Base-by-base conservation (phyloP, 2,329 filamentous ascomycete genomes). In the Balansia obtecta region DNA sequence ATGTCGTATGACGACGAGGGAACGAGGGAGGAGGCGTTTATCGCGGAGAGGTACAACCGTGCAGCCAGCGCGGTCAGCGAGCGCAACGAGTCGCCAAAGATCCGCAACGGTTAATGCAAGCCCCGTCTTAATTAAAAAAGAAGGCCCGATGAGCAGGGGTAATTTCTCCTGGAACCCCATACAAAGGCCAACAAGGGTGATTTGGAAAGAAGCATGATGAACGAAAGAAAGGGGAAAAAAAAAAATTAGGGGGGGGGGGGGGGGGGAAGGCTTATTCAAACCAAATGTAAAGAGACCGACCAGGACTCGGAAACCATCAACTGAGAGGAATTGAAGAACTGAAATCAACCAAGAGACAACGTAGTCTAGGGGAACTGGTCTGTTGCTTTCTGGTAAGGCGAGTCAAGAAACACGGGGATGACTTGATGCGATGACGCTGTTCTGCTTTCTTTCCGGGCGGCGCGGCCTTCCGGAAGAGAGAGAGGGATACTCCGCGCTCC, bases 61-160 rank as follows among this genome's bases (percentile, higher is more conserved):
- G 20, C 34, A 37, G 34, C 34, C 2, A 37, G 15, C 34, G 20
- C 34, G 15, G 34, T 12, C 2, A 37, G 15, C 34, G 34, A 1
- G 34, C 34, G 34, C 34, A 37, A 37, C 11, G 34, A 13, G 34
- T 37, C 34, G 34, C 5, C 34, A 10, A 15, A 33, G 43, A 32
- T 33, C 27, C 15, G 34, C 44, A 15, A 18, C 38, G 15, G 20
- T 43, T 44, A 47, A 50, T 30, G 20, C 45, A 48, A 48, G 45
- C 22, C 32, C 32, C 20, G 32, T 43, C 16, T 18, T 33, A 9
- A 11, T 38, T 13, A 27, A 9, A 15, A 34, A 40, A 48, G 46
- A 48, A 51, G 50, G 46, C 15, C 50, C 50, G 50, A 51, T 45
- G 41, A 48, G 40, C 49, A 51, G 13, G 49, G 49, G 18, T 44